Base-by-base conservation (phyloP, 1,139 yeast species). In the Magnusiomyces sp. region DNA sequence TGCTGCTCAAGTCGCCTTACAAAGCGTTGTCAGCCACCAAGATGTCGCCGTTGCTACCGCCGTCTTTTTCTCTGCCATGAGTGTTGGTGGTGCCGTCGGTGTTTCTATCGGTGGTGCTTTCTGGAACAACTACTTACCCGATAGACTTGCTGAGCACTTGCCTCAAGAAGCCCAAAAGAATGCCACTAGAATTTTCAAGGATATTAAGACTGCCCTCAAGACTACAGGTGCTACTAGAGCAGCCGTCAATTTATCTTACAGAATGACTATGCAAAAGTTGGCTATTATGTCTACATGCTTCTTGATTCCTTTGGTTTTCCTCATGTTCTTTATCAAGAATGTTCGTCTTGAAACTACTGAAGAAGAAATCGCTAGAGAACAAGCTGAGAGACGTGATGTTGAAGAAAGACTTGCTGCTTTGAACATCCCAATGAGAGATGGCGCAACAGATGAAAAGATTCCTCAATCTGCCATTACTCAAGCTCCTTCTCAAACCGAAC, bases 31-130 rank as follows among this genome's bases (percentile, higher is more conserved):
- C 17, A 20, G 50, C 5, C 58, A 56, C 40, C 47, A 50, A 41
- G 56, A 57, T 39, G 58, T 56, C 2, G 61, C 59, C 11, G 57
- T 55, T 38, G 53, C 57, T 11, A 56, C 60, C 11, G 59, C 59
- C 9, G 43, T 57, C 34, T 58, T 56, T 47, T 51, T 55, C 45
- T 53, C 60, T 16, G 55, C 58, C 40, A 50, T 56, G 43, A 51
- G 53, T 11, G 42, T 57, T 37, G 70, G 70, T 40, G 65, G 62
- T 20, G 62, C 69, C 27, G 55, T 66, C 33, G 70, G 70, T 17
- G 41, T 49, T 42, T 57, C 68, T 14, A 57, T 65, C 34, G 50
- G 66, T 19, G 64, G 59, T 46, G 67, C 68, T n/a, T 58, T 66
- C 51, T 64, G 62, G 59, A 56, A 57, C 34, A 53, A 59, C 51